Evolutionary conservation across 257 asterid genomes (phyloP), one percentile per base, ranked within the genome.

Genomic region (Catharanthus roseus): DNA sequence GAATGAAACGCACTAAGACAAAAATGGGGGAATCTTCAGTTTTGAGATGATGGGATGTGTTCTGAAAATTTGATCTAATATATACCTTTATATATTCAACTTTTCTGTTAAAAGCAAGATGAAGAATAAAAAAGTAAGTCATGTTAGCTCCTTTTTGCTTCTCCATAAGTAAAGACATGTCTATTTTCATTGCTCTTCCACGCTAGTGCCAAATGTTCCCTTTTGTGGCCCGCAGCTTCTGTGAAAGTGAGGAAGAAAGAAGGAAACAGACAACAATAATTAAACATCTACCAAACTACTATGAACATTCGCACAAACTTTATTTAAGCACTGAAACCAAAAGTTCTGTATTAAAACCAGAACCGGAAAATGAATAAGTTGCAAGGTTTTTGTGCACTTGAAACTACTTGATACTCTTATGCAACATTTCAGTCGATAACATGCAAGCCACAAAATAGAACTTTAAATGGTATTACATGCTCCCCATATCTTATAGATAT

Each of bases 1-100:
- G 75, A 71, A 56, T 63, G 68, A 80, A 73, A 39, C 75, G 83
- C 82, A 81, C 79, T 60, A 70, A 58, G 82, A 82, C 74, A 84
- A 61, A n/a, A 65, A 69, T 38, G 81, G 65, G 69, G 67, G 88
- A 80, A 82, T 80, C 76, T 82, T 75, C 66, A 10, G 47, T 39
- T 70, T 62, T 69, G 45, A 61, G 58, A 77, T 75, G 53, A 67
- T 74, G 70, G 63, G 74, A 69, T n/a, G n/a, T 38, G 65, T 68
- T 65, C 34, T 54, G 63, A 77, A 78, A 23, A 55, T 67, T 72
- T 76, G 61, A 80, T 80, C 78, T 72, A 70, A 75, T 55, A 31
- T 56, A 79, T 71, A 65, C 62, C 65, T 77, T 72, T 81, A 62
- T 70, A 56, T 28, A 12, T 50, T 36, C 49, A 44, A 75, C 47